Evolutionary conservation across 2,329 filamentous ascomycete species (phyloP).

Genomic region (Akanthomyces uredinophilus): DNA sequence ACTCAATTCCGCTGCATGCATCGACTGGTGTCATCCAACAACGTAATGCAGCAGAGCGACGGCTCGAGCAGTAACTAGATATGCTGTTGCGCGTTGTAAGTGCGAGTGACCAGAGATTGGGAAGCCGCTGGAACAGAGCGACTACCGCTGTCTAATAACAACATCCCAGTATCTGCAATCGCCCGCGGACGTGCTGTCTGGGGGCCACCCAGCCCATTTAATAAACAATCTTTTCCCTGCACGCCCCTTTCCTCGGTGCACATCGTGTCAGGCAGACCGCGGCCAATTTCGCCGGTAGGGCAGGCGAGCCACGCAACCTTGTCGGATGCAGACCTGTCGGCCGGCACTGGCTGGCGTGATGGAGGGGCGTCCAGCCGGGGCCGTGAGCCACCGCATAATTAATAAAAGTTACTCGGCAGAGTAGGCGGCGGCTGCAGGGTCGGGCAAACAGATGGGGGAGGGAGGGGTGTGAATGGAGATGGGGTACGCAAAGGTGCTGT

Average conservation of each 20-base stretch:
- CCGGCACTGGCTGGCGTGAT: neutral
- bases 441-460: neutral
- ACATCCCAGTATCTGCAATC: neutral
- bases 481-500: neutral
- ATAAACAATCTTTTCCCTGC: neutral
- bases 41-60: neutral
- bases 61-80: neutral
- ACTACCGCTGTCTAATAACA: slow-evolving; percentile 8
- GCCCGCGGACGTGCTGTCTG: neutral
- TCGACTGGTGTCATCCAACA: neutral
- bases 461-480: neutral
- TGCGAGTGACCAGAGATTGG: neutral
- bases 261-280: slow-evolving; percentile 5
- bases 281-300: slow-evolving; percentile 1
- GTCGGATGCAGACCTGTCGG: neutral
- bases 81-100: neutral
- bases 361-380: slow-evolving; percentile 1
- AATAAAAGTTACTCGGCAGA: neutral
- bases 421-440: neutral
- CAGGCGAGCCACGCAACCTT: neutral
- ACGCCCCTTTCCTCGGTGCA: neutral
- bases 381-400: neutral
- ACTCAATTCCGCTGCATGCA: neutral
- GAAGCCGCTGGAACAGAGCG: neutral
- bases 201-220: neutral